Evolutionary conservation across 2,329 filamentous ascomycete genomes (phyloP), one percentile per base, ranked within the genome.

Genomic region (Pseudocercospora fuligena): DNA sequence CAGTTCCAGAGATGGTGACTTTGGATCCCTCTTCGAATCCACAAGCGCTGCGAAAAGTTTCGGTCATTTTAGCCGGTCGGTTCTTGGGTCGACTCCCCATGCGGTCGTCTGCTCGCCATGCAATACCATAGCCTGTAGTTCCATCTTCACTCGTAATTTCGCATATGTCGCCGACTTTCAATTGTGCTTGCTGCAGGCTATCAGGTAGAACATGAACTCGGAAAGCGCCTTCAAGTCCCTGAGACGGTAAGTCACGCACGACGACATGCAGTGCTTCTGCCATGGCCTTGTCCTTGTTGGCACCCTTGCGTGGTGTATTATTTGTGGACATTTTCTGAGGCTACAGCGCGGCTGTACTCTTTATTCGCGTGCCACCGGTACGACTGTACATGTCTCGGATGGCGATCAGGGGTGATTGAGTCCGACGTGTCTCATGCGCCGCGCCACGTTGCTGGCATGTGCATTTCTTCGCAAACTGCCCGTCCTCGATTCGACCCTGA

Each of bases 21-120:
- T 88, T 86, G 58, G 93, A 91, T 16, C 88, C 89, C 3, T 95
- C 82, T 67, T 90, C 90, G 72, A 97, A 86, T 0, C 87, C 88
- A 71, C 91, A 91, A 6, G 88, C 86, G 40, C 91, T 89, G 69
- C 92, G 90, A 62, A 96, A 87, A 5, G 88, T 84, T 69, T 92
- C 89, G 23, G 92, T 80, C 89, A 82, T 92, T 87, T 82, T 94
- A 85, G 59, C 91, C 82, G 64, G 92, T 84, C 69, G 89, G 86
- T 70, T 87, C 88, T 74, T 89, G 86, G 71, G 92, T 82, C 73
- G 89, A 79, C 70, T 60, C 81, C 82, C 63, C 80, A 80, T 81
- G 1, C 78, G 78, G 64, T 82, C 81, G 40, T 82, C 75, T 3
- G 87, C 85, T 47, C 83, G 80, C 88, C 88, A 91, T 11, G 86